Base-by-base conservation (phyloP, 768 basidiomycete species). In the Dendrothele bispora region DNA sequence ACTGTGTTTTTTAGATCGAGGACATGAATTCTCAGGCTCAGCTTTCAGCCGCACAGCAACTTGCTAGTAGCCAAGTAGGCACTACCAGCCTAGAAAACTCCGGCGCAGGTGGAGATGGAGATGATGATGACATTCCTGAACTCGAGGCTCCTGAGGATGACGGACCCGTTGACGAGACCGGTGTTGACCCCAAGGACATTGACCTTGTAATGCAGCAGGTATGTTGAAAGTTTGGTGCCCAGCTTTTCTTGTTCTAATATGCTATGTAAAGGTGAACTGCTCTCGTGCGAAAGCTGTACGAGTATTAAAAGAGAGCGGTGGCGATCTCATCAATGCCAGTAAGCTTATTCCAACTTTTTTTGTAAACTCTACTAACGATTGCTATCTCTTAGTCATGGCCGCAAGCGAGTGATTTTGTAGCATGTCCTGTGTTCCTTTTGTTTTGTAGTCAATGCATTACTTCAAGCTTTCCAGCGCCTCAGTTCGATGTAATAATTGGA, bases 321-420 rank as follows among this genome's bases (percentile, higher is more conserved):
- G 94, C 30, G 95, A 98, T 72, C 66, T 98, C 66, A 95, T 97
- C 75, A 95, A 94, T 69, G 95, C 94, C 51, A 95, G 93, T 95
- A 64, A 67, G 93, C 89, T 18, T 41, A 8, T n/a, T 37, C 48
- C 39, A 40, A 22, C 48, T 24, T 43, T 12, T 27, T 44, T 11
- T 26, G 28, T 39, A 27, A 49, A 12, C 30, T 3, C 18, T 35
- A 25, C 41, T 52, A 21, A 55, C 35, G 20, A 18, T 55, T 66
- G 40, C 52, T n/a, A n/a, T n/a, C 14, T 21, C 35, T 50, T 52
- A 93, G 91, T 94, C 67, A 94, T 94, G 91, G 88, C 91, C 8
- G 91, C 91, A 56, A 91, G 87, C 82, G 88, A 89, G 73, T 93
- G 74, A 78, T 65, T 60, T 66, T 65, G n/a, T n/a, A n/a, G n/a